Conservation (phyloP, 2,329 filamentous ascomycete species). For the Hymenoscyphus albidus region DNA sequence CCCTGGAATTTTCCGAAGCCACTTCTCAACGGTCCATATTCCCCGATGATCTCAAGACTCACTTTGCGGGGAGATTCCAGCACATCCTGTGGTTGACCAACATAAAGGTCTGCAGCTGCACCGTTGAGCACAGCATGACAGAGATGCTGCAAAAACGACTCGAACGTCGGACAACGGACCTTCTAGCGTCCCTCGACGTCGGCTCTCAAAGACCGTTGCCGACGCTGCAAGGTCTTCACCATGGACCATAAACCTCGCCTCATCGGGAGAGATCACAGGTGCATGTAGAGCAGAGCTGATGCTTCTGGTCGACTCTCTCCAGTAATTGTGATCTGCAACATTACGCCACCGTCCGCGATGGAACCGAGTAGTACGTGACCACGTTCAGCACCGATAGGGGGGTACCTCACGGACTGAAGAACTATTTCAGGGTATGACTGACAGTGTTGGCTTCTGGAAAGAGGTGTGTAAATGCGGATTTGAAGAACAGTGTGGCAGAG, state of each 20-base stretch:
- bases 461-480: background rate
- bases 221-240: background rate
- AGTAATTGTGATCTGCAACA: slow-evolving; percentile 2
- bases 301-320: background rate
- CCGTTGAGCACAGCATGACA: slow-evolving; percentile 1
- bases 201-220: background rate
- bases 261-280: background rate
- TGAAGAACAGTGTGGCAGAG: background rate
- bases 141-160: background rate
- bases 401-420: background rate
- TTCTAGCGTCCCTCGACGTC: background rate
- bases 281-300: background rate
- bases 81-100: background rate
- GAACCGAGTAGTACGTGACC: background rate
- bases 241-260: background rate
- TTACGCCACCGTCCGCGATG: slow-evolving; percentile 1
- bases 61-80: background rate
- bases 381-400: background rate
- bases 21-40: background rate
- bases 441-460: background rate
- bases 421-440: background rate
- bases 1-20: background rate
- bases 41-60: background rate
- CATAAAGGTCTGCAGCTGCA: background rate
- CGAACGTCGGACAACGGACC: background rate